phyloP scores from a whole-genome alignment of 805 yeast species.

The Saccharomycopsis sp. region DNA sequence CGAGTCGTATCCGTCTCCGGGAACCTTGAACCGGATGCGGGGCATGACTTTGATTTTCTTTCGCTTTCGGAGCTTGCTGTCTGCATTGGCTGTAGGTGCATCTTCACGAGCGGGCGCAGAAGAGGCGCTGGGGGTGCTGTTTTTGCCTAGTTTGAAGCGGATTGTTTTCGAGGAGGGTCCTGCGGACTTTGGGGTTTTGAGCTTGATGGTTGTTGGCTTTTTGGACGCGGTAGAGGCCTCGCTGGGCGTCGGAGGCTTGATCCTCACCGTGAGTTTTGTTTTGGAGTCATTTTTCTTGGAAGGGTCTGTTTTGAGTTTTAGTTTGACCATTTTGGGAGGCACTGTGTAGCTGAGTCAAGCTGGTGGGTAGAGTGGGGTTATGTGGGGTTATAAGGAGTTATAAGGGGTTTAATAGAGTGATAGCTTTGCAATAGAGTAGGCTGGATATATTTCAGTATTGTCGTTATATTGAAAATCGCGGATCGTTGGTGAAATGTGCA shows the following conservation, averaged over 20 bases:
- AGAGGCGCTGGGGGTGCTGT: background rate
- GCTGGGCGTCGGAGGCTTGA: conserved; percentile 35
- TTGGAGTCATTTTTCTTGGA: conserved; percentile 21
- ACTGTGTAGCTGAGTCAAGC: no score
- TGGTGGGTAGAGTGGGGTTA: no score
- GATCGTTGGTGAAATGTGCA: no score
- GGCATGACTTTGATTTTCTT: conserved; percentile 44
- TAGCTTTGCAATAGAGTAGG: no score
- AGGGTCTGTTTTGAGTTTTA: conserved; percentile 4
- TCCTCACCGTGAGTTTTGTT: conserved; percentile 31
- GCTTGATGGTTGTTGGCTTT: conserved; percentile 19
- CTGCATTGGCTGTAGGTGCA: background rate
- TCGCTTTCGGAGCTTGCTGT: conserved; percentile 28
- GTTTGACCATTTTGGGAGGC: conserved; percentile 10
- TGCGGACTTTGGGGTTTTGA: conserved; percentile 1
- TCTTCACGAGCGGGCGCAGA: background rate
- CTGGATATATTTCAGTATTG: no score
- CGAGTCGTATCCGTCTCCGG: conserved; percentile 95
- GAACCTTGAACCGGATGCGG: conserved; percentile 42
- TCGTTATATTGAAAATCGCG: no score
- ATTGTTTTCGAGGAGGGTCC: conserved; percentile 4
- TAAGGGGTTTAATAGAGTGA: no score
- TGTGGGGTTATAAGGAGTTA: no score
- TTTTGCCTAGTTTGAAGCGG: conserved; percentile 9
- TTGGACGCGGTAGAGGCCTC: conserved; percentile 21